Evolutionary conservation across 2,329 filamentous ascomycete species (phyloP).

Genomic region (Reticulascus tulasneorum): DNA sequence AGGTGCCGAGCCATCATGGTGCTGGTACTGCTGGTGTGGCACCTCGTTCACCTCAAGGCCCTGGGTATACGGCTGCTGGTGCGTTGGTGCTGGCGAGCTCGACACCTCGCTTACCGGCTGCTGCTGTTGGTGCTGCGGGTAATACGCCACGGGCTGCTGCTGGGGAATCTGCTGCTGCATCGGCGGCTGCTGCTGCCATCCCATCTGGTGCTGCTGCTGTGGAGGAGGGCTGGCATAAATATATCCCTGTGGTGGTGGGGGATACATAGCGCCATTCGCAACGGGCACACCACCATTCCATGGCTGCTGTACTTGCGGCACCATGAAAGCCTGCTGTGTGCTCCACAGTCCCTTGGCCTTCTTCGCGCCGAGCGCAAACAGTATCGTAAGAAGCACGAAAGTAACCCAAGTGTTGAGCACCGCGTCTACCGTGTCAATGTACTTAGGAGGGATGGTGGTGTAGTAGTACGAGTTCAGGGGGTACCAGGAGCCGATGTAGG

Average conservation of each 20-base stretch:
- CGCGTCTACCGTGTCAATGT: constrained; percentile 17
- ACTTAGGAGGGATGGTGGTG: background rate
- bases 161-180: background rate
- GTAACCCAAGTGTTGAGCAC: constrained; percentile 20
- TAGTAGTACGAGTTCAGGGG: constrained; percentile 2
- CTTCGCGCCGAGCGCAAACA: constrained; percentile 22
- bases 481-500: constrained; percentile 8
- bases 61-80: no score
- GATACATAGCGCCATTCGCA: background rate
- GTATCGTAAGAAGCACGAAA: constrained; percentile 19
- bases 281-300: background rate
- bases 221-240: no score
- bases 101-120: no score
- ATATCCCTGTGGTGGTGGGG: no score
- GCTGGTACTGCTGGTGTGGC: no score
- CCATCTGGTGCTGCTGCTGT: constrained; percentile 13
- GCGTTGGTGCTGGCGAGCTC: no score
- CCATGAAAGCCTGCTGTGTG: background rate
- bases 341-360: constrained; percentile 24
- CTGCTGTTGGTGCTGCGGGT: no score
- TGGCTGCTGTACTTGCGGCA: constrained; percentile 1
- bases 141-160: no score
- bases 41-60: no score
- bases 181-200: constrained; percentile 2
- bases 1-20: no score